Percentiles rank a stretch among this genome's conserved stretches.
Evolutionary conservation across 169 alveolate species (phyloP).

Genomic region (Cryptosporidium meleagridis): DNA sequence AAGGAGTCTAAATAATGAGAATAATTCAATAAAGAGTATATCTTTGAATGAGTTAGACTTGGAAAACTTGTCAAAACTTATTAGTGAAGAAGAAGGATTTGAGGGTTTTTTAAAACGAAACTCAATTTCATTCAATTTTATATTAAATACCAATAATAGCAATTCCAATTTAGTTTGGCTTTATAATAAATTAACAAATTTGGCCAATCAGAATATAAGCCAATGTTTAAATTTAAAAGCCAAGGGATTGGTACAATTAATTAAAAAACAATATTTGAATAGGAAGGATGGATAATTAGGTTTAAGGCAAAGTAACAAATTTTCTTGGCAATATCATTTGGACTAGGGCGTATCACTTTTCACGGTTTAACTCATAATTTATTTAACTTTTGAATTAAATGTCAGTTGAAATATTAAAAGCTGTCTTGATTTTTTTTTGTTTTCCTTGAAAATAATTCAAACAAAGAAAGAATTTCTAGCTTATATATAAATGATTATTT

Average conservation of each 20-base stretch:
- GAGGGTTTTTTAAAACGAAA: not conserved
- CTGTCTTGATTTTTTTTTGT: too few relatives aligned
- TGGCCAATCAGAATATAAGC: not conserved
- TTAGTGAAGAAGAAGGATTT: not conserved
- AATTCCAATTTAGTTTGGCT: slow-evolving; percentile 5
- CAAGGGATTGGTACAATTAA: not conserved
- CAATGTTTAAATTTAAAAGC: not conserved
- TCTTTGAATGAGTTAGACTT: not conserved
- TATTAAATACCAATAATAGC: not conserved
- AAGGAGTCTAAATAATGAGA: not conserved
- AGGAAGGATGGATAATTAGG: not conserved
- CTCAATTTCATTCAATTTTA: not conserved
- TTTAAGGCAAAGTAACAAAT: not conserved
- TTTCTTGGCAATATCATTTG: not conserved
- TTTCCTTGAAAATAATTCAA: too few relatives aligned
- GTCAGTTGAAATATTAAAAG: too few relatives aligned
- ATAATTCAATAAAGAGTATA: not conserved
- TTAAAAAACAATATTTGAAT: slow-evolving; percentile 5
- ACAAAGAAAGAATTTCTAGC: not conserved
- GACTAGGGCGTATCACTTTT: not conserved
- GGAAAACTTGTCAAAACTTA: not conserved
- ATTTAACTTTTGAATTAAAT: too few relatives aligned
- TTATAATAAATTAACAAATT: not conserved
- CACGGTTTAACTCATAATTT: too few relatives aligned
- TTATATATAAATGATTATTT: not conserved